Evolutionary conservation across 768 basidiomycete species (phyloP).

Genomic region (Lactarius evosmus): DNA sequence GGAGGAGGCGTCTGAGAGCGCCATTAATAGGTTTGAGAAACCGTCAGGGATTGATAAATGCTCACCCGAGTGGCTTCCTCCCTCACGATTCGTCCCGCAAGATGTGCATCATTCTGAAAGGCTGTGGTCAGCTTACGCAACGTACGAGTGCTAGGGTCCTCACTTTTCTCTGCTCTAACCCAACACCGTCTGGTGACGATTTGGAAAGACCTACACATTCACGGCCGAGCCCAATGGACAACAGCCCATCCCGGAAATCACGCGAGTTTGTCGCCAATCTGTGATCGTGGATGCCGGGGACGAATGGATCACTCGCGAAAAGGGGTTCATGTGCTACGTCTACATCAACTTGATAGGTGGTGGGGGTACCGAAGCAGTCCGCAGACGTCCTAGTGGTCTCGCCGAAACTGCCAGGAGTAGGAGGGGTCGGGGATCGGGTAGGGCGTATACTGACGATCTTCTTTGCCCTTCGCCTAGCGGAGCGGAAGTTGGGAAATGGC

Average conservation of each 20-base stretch:
- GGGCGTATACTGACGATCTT: constrained; percentile 10
- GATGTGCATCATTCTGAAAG: constrained; percentile 5
- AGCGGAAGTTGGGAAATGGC: constrained; percentile 23
- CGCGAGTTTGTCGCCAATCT: not conserved
- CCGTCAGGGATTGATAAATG: not conserved
- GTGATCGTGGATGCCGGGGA: not conserved
- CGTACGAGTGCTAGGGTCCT: not conserved
- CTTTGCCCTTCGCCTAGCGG: constrained; percentile 28
- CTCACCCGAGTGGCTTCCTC: constrained; percentile 1
- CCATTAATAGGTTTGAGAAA: not conserved
- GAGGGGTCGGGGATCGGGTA: not conserved
- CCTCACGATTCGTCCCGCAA: not conserved
- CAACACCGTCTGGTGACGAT: not conserved
- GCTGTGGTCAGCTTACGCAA: not conserved
- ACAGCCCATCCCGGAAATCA: not conserved
- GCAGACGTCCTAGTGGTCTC: constrained; percentile 8
- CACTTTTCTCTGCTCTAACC: not conserved
- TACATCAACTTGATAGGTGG: constrained; percentile 17
- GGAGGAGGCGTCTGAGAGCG: not conserved
- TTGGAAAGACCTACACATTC: not conserved
- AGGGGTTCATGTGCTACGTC: constrained; percentile 18
- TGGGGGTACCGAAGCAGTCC: not conserved
- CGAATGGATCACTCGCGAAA: constrained; percentile 13
- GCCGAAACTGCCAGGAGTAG: constrained; percentile 6
- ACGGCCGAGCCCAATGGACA: not conserved